phyloP scores from a whole-genome alignment of 345 rosid genomes.

The Durio zibethinus region DNA sequence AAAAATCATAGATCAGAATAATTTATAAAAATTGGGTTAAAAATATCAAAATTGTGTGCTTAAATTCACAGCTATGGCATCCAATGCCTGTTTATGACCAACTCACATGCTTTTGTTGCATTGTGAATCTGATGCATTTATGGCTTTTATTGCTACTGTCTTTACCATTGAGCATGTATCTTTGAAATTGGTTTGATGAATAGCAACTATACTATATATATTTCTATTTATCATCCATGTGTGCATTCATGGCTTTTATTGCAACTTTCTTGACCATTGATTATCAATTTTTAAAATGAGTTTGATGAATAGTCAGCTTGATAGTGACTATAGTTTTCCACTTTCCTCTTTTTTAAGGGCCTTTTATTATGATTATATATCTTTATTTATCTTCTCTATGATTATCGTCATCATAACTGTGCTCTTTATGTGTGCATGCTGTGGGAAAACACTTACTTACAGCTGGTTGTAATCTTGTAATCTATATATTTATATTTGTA shows the following conservation, averaged over 20 bases:
- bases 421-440: not conserved
- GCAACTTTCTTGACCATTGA: not conserved
- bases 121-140: not conserved
- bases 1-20: not conserved
- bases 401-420: not conserved
- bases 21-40: not conserved
- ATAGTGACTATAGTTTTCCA: not conserved
- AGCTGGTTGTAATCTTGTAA: too few relatives aligned
- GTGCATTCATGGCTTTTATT: not conserved
- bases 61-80: not conserved
- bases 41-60: not conserved
- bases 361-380: not conserved
- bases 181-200: not conserved
- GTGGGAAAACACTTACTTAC: too few relatives aligned
- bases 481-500: too few relatives aligned
- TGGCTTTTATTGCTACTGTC: not conserved
- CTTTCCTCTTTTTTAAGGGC: not conserved
- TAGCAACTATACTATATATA: not conserved
- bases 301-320: constrained; percentile 1
- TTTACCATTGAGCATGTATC: not conserved
- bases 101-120: not conserved
- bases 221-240: not conserved
- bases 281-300: not conserved
- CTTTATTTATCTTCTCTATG: not conserved
- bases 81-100: not conserved